Percentiles rank a stretch among this genome's conserved stretches.
Conservation (phyloP, 345 rosid genomes). For the Citrus australasica region DNA sequence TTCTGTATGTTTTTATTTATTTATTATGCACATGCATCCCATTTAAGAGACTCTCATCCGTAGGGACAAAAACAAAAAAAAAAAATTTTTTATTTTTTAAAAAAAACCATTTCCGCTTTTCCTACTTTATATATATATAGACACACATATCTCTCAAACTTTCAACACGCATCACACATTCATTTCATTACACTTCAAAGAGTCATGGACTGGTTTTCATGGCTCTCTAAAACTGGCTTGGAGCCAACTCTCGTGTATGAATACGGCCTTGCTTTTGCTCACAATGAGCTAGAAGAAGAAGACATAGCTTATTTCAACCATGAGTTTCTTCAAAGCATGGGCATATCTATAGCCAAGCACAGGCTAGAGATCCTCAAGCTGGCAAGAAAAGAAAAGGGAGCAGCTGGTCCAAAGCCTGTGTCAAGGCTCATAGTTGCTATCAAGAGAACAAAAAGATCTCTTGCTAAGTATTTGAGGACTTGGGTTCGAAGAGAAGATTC, state of each 20-base stretch:
- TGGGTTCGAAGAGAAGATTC: constrained; percentile 47
- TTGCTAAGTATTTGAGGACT: constrained; percentile 44
- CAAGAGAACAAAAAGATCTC: constrained; percentile 50
- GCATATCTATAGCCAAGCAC: constrained; percentile 90
- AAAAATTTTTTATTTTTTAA: background rate
- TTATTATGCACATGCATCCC: too few relatives aligned
- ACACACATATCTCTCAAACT: background rate
- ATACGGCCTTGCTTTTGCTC: constrained; percentile 67
- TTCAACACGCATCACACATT: background rate
- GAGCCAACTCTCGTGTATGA: constrained; percentile 78
- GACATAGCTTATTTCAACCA: constrained; percentile 83
- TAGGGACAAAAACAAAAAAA: too few relatives aligned
- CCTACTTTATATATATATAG: background rate
- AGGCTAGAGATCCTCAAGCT: constrained; percentile 92
- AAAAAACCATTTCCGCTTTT: background rate
- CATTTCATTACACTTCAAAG: background rate
- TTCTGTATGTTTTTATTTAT: too few relatives aligned
- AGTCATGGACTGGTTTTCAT: constrained; percentile 90
- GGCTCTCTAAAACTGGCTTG: constrained; percentile 78
- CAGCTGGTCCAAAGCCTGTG: constrained; percentile 29
- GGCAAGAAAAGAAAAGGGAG: constrained; percentile 46
- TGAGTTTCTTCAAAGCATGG: constrained; percentile 96
- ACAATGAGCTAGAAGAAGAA: constrained; percentile 86
- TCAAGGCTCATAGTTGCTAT: constrained; percentile 55
- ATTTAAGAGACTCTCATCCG: too few relatives aligned